Evolutionary conservation across 2,329 filamentous ascomycete genomes (phyloP).

Genomic region (Neofusicoccum cordaticola): DNA sequence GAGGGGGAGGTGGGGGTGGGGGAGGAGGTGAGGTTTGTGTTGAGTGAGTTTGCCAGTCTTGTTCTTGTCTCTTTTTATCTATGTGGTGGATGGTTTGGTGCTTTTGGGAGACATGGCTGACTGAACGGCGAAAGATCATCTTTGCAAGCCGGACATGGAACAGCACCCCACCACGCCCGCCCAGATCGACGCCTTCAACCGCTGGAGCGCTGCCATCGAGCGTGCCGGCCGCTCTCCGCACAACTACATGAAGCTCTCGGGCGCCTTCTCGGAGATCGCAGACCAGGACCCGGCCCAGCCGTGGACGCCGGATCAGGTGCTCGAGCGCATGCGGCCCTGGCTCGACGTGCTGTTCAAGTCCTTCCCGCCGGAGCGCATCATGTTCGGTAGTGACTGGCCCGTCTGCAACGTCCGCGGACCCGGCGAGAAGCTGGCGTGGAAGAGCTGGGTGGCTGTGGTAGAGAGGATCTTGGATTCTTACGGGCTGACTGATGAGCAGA

Average conservation of each 20-base stretch:
- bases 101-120: neutral
- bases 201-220: conserved; percentile 69
- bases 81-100: too few species aligned
- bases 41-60: conserved; percentile 56
- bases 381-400: conserved; percentile 95
- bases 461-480: conserved; percentile 50
- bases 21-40: conserved; percentile 63
- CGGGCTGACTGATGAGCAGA: conserved; percentile 58
- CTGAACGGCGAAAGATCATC: conserved; percentile 63
- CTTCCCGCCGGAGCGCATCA: conserved; percentile 70
- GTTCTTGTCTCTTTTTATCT: neutral
- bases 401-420: conserved; percentile 72
- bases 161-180: conserved; percentile 35
- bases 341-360: conserved; percentile 67
- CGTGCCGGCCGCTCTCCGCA: conserved; percentile 62
- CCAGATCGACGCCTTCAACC: conserved; percentile 58
- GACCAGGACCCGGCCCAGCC: conserved; percentile 44
- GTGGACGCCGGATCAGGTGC: conserved; percentile 53
- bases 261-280: conserved; percentile 75
- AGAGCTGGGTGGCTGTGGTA: conserved; percentile 68
- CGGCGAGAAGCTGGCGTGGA: conserved; percentile 62
- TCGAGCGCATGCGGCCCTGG: conserved; percentile 66
- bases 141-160: conserved; percentile 84
- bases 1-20: conserved; percentile 51
- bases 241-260: conserved; percentile 91